Base-by-base conservation (phyloP, 768 basidiomycete genomes). In the Termitomyces sp. region DNA sequence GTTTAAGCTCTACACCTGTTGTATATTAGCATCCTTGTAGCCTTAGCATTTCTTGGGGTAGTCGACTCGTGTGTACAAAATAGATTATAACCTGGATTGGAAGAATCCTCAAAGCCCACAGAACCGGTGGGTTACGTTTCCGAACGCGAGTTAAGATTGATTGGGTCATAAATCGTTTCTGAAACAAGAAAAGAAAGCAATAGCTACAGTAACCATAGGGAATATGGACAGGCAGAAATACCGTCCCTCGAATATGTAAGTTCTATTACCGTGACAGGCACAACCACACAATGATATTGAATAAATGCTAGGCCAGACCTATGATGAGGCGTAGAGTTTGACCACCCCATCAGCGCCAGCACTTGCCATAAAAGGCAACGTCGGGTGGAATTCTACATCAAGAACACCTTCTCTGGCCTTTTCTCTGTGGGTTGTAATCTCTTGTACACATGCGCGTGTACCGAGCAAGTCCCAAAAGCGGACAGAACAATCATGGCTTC, bases 271-370 rank as follows among this genome's bases (percentile, higher is more conserved):
- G 59, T 48, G 61, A 57, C 55, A 64, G 45, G 50, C 51, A 40
- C 15, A 63, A 62, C 49, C 55, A 54, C 39, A 48, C 40, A 55
- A 44, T 55, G 39, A 55, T 44, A 55, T n/a, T 55, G 24, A 42
- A 44, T 32, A 58, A 59, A 59, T 35, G 52, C 11, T 38, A 40
- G 52, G 42, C 32, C 16, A 64, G 64, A 63, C 75, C 80, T 81
- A 92, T 76, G 90, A 93, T 69, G 90, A 91, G 63, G 91, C 90
- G 73, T 92, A 97, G 32, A 98, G 79, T 74, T 94, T 94, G 62
- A 98, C 87, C 49, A 94, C 89, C 32, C 96, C 95, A 75, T 98
- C 96, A 13, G 94, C 93, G n/a, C 96, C 96, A 20, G 92, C 92
- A 72, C 92, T 96, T 16, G 90, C 93, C 83, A 97, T 86, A 69